Conservation (phyloP, 805 yeast genomes). For the Phaffomyces opuntiae region DNA sequence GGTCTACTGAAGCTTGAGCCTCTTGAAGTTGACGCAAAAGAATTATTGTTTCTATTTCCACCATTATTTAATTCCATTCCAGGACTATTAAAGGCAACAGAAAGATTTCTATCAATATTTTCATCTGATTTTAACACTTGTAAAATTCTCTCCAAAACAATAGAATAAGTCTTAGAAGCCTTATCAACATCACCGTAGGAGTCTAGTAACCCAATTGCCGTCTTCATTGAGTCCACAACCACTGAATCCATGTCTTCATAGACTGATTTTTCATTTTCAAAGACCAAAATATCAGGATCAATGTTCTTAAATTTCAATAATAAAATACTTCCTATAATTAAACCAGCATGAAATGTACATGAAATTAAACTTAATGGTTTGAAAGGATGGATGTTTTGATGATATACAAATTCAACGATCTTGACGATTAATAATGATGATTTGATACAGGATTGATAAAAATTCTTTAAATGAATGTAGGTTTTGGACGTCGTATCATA, state of each 20-base stretch:
- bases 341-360: constrained; percentile 30
- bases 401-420: constrained; percentile 22
- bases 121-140: constrained; percentile 11
- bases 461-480: constrained; percentile 16
- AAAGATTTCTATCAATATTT: neutral
- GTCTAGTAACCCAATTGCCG: constrained; percentile 14
- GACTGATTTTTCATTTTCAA: constrained; percentile 11
- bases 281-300: constrained; percentile 14
- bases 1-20: neutral
- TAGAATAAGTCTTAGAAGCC: constrained; percentile 13
- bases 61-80: neutral
- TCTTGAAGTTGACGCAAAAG: too few relatives aligned
- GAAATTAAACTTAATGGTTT: constrained; percentile 30
- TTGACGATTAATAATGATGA: constrained; percentile 30
- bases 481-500: constrained; percentile 12
- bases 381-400: constrained; percentile 27
- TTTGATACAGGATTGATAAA: constrained; percentile 32
- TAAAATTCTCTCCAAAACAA: constrained; percentile 12
- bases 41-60: too few relatives aligned
- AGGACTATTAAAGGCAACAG: neutral
- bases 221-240: constrained; percentile 16
- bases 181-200: constrained; percentile 18
- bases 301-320: constrained; percentile 16
- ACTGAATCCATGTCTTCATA: constrained; percentile 8
- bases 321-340: constrained; percentile 28